Conservation (phyloP, 495 filamentous ascomycete species). For the Penicillium waksmanii region DNA sequence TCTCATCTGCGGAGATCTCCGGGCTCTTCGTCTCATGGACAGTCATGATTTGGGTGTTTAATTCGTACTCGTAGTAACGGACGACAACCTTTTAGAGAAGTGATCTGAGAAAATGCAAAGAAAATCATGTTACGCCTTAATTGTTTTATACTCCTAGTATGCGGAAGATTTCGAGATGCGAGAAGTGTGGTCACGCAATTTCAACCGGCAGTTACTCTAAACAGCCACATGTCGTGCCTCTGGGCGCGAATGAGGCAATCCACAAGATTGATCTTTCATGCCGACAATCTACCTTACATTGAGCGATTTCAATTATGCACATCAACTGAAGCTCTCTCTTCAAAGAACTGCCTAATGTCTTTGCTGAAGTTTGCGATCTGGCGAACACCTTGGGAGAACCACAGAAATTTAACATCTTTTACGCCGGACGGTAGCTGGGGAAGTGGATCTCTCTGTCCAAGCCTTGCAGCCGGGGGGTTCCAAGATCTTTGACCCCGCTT, state of each 20-base stretch:
- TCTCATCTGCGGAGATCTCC: conserved; percentile 8
- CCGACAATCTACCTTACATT: too few relatives aligned
- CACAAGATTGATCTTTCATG: neutral
- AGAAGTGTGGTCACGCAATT: conserved; percentile 9
- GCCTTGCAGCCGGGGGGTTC: too few relatives aligned
- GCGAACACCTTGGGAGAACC: too few relatives aligned
- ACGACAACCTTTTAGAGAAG: neutral
- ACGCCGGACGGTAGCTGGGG: too few relatives aligned
- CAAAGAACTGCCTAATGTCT: too few relatives aligned
- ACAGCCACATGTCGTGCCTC: conserved; percentile 15
- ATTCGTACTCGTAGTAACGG: neutral
- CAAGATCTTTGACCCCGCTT: too few relatives aligned
- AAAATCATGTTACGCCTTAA: neutral
- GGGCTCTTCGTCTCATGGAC: conserved; percentile 4
- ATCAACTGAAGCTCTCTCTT: too few relatives aligned
- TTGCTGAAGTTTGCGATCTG: too few relatives aligned
- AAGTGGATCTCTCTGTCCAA: too few relatives aligned
- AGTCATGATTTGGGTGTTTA: conserved; percentile 6
- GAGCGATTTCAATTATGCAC: too few relatives aligned
- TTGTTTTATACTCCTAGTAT: conserved; percentile 7
- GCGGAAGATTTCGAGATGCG: neutral
- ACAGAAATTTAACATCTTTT: too few relatives aligned
- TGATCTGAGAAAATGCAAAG: neutral
- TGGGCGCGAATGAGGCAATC: conserved; percentile 11
- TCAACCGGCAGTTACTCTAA: neutral